Base-by-base conservation (phyloP, 441 rosid species). In the Erodium texanum region DNA sequence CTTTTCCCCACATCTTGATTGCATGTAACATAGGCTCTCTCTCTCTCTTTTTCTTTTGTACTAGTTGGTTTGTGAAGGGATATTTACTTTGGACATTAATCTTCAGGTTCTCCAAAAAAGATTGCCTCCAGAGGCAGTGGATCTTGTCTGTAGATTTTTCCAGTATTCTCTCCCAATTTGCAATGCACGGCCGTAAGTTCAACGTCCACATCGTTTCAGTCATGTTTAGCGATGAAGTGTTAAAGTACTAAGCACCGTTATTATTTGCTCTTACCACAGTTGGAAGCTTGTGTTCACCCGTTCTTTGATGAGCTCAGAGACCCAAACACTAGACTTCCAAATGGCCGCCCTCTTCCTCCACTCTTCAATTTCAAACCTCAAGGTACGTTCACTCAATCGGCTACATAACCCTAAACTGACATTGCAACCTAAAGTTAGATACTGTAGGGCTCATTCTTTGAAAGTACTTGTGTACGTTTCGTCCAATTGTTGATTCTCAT, bases 151-250 rank as follows among this genome's bases (percentile, higher is more conserved):
- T 75, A 80, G 99, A 78, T 89, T 94, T 78, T 90, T 94, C 75
- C 99, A 94, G 73, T 92, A 94, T n/a, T n/a, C 77, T 94, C 99
- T 59, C 99, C 99, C n/a, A 87, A 94, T 80, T 75, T 94, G 80
- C 84, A 98, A 74, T 92, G 97, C 83, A 94, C 98, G 61, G 97
- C 99, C 75, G 99, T 94, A 85, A 89, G 97, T 79, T 73, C 15
- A 34, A 34, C 38, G 6, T 34, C 11, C 54, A 63, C 5, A 34
- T 34, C 6, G 52, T 27, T 43, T 5, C 5, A 50, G 8, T 3
- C 56, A 45, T 18, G 14, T 19, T 61, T 64, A 7, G 43, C 45
- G 66, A 32, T 66, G 8, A 9, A n/a, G n/a, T n/a, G n/a, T n/a
- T n/a, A n/a, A n/a, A n/a, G n/a, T n/a, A n/a, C n/a, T n/a, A n/a